phyloP scores from a whole-genome alignment of 768 basidiomycete species.

The Mycena amicta region DNA sequence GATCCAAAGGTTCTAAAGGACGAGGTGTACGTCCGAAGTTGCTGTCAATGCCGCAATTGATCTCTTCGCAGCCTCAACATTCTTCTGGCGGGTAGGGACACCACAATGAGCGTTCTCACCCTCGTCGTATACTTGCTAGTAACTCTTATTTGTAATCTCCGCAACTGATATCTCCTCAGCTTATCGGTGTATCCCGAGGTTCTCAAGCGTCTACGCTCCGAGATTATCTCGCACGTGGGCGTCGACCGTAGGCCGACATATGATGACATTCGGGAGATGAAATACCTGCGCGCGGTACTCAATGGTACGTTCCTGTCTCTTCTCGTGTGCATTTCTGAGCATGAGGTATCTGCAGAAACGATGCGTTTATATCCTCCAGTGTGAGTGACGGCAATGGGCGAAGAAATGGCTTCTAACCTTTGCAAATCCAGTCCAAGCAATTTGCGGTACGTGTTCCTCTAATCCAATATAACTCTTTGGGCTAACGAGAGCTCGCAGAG shows the following conservation, averaged over 20 bases:
- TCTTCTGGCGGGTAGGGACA: neutral
- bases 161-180: neutral
- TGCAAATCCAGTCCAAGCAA: no score
- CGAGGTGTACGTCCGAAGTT: slow-evolving; percentile 37
- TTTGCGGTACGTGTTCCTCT: no score
- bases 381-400: slow-evolving; percentile 34
- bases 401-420: slow-evolving; percentile 28
- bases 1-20: no score
- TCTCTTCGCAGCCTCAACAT: neutral
- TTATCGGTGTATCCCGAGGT: slow-evolving; percentile 42
- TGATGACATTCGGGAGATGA: slow-evolving; percentile 58
- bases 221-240: slow-evolving; percentile 51
- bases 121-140: slow-evolving; percentile 34
- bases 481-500: no score
- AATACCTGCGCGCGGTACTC: slow-evolving; percentile 32
- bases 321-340: neutral
- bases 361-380: slow-evolving; percentile 57
- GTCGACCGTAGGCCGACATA: slow-evolving; percentile 46
- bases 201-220: slow-evolving; percentile 46
- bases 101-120: slow-evolving; percentile 34
- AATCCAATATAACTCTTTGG: no score
- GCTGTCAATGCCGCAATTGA: neutral
- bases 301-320: slow-evolving; percentile 42
- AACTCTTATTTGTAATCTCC: neutral
- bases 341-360: slow-evolving; percentile 39